Evolutionary conservation across 2,329 filamentous ascomycete genomes (phyloP).

Genomic region (Phaeoacremonium minimum): DNA sequence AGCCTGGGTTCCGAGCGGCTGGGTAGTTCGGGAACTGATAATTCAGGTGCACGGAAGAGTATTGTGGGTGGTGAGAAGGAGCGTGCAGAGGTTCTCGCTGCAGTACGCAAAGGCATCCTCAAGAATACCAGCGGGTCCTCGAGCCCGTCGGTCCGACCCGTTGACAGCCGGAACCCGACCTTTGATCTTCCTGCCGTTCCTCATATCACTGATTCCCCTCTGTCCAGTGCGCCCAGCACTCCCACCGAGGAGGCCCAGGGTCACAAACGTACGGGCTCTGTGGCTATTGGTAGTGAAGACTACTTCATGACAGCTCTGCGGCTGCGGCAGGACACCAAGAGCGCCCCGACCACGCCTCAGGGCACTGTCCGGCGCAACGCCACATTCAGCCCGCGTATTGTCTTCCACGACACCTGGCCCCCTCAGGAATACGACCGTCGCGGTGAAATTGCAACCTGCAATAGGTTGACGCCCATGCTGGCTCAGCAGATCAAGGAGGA

Average conservation of each 20-base stretch:
- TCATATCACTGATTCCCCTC: constrained; percentile 70
- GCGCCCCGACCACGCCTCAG: constrained; percentile 73
- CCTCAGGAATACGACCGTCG: constrained; percentile 93
- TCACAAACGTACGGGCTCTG: constrained; percentile 63
- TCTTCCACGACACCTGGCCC: constrained; percentile 96
- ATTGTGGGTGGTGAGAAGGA: constrained; percentile 89
- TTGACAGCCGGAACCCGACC: constrained; percentile 50
- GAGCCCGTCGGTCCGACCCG: constrained; percentile 59
- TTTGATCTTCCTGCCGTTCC: constrained; percentile 60
- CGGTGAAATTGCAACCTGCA: constrained; percentile 96
- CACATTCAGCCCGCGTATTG: constrained; percentile 85
- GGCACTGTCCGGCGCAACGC: constrained; percentile 58
- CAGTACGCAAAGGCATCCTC: constrained; percentile 91
- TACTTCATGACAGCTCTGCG: constrained; percentile 81
- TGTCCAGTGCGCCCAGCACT: constrained; percentile 82
- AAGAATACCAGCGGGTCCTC: constrained; percentile 74
- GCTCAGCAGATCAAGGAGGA: constrained; percentile 99
- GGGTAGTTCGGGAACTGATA: constrained; percentile 55
- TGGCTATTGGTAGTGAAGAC: constrained; percentile 76
- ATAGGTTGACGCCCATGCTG: constrained; percentile 91
- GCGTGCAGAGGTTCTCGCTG: constrained; percentile 84
- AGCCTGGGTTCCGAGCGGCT: constrained; percentile 43
- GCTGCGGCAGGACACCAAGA: constrained; percentile 72
- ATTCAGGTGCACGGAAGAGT: constrained; percentile 69
- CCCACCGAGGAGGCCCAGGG: constrained; percentile 71